Conservation (phyloP, 23 red algal species). For the Gracilariopsis chorda region DNA sequence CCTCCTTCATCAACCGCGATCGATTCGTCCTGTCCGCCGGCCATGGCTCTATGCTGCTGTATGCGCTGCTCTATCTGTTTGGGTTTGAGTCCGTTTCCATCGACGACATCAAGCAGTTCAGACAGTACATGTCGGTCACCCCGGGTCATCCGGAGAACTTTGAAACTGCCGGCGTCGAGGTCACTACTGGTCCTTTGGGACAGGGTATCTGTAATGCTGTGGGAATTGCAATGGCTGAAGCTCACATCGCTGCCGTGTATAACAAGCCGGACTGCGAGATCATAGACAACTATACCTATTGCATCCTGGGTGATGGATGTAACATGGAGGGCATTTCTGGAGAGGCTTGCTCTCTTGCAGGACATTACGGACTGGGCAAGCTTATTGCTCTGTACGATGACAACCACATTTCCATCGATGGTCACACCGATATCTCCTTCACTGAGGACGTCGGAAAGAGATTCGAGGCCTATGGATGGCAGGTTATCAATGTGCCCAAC, state of each 20-base stretch:
- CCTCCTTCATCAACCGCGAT: constrained; percentile 89
- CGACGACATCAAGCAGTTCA: constrained; percentile 98
- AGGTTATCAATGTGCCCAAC: constrained; percentile 87
- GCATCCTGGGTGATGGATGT: constrained; percentile 95
- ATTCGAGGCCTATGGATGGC: constrained; percentile 96
- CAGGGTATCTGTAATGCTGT: constrained; percentile 95
- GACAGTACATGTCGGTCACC: constrained; percentile 73
- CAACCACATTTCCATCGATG: constrained; percentile 98
- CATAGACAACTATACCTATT: constrained; percentile 95
- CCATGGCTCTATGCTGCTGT: constrained; percentile 92
- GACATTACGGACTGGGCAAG: constrained; percentile 90
- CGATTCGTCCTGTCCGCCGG: constrained; percentile 92
- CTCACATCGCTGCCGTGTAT: constrained; percentile 83
- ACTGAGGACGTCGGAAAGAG: constrained; percentile 85
- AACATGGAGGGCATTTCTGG: constrained; percentile 87
- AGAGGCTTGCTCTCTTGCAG: constrained; percentile 93
- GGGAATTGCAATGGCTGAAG: constrained; percentile 92
- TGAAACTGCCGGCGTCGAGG: constrained; percentile 84
- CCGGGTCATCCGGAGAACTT: constrained; percentile 98
- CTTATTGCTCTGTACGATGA: constrained; percentile 99
- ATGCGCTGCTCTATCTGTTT: constrained; percentile 92
- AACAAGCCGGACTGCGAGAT: constrained; percentile 86
- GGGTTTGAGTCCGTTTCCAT: constrained; percentile 85
- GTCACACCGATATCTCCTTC: constrained; percentile 88
- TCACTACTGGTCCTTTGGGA: constrained; percentile 95